Evolutionary conservation across 495 filamentous ascomycete genomes (phyloP).

Genomic region (Beverwykella pulmonaria): DNA sequence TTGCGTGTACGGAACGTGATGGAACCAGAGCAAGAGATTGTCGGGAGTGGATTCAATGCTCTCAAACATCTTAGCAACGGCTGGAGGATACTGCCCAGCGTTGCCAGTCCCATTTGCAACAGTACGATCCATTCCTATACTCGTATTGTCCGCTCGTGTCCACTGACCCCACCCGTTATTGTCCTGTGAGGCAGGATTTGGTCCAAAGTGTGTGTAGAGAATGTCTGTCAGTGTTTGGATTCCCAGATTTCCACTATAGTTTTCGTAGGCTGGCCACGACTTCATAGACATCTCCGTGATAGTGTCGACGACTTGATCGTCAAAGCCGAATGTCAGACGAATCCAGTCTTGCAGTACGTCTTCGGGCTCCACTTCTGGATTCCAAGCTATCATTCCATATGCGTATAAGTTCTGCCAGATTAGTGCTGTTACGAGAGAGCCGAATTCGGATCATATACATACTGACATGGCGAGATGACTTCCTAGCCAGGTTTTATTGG

Average conservation of each 20-base stretch:
- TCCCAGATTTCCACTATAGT: constrained; percentile 71
- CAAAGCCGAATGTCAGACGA: constrained; percentile 63
- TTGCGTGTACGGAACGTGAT: constrained; percentile 72
- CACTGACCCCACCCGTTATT: constrained; percentile 73
- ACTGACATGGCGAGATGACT: constrained; percentile 66
- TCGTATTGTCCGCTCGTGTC: constrained; percentile 62
- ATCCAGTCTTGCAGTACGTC: constrained; percentile 66
- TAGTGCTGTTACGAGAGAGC: no score
- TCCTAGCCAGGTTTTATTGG: constrained; percentile 68
- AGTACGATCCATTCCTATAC: constrained; percentile 76
- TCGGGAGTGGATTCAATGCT: constrained; percentile 67
- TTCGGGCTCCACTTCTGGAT: constrained; percentile 53
- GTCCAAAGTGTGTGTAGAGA: constrained; percentile 66
- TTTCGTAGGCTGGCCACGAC: constrained; percentile 72
- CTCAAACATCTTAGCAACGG: constrained; percentile 61
- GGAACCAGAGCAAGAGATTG: constrained; percentile 73
- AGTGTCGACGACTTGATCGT: constrained; percentile 57
- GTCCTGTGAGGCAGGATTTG: constrained; percentile 68
- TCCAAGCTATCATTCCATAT: constrained; percentile 68
- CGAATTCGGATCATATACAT: constrained; percentile 5
- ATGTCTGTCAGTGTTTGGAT: constrained; percentile 73
- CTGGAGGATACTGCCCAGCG: constrained; percentile 66
- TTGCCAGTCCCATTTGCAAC: constrained; percentile 66
- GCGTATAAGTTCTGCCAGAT: constrained; percentile 62
- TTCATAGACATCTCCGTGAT: constrained; percentile 67